phyloP scores from a whole-genome alignment of 2,329 filamentous ascomycete genomes.

The Polytolypa hystricis region DNA sequence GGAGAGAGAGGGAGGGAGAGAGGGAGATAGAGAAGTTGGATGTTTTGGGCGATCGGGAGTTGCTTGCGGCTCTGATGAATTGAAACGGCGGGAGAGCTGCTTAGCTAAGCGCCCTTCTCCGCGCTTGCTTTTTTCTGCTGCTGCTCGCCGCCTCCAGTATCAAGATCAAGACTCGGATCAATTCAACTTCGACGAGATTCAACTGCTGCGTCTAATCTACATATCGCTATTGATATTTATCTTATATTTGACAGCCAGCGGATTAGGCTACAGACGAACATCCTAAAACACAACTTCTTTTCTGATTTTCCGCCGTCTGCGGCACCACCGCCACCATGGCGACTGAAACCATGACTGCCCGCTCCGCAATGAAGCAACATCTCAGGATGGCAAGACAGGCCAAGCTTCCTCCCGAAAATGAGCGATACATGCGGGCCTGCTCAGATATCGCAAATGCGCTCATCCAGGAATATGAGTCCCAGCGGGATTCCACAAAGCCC shows the following conservation, averaged over 20 bases:
- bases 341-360: slow-evolving; percentile 49
- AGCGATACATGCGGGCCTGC: slow-evolving; percentile 86
- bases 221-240: neutral
- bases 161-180: neutral
- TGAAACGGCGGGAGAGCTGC: neutral
- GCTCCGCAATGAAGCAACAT: slow-evolving; percentile 41
- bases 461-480: slow-evolving; percentile 85
- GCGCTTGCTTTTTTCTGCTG: neutral
- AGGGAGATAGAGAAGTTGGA: slow-evolving; percentile 7
- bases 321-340: slow-evolving; percentile 38
- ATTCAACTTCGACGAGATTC: no score
- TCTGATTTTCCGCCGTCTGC: no score
- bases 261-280: no score
- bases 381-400: slow-evolving; percentile 51
- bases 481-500: slow-evolving; percentile 59
- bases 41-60: slow-evolving; percentile 3
- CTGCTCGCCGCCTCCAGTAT: neutral
- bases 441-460: slow-evolving; percentile 89
- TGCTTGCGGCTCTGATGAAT: neutral
- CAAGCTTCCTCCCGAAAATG: slow-evolving; percentile 81
- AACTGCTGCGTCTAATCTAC: no score
- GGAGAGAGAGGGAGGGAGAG: slow-evolving; percentile 8
- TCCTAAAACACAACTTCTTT: no score
- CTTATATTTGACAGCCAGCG: neutral
- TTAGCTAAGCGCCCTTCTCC: neutral